Conservation (phyloP, 2,329 filamentous ascomycete genomes). For the Emergomyces pasteurianus region DNA sequence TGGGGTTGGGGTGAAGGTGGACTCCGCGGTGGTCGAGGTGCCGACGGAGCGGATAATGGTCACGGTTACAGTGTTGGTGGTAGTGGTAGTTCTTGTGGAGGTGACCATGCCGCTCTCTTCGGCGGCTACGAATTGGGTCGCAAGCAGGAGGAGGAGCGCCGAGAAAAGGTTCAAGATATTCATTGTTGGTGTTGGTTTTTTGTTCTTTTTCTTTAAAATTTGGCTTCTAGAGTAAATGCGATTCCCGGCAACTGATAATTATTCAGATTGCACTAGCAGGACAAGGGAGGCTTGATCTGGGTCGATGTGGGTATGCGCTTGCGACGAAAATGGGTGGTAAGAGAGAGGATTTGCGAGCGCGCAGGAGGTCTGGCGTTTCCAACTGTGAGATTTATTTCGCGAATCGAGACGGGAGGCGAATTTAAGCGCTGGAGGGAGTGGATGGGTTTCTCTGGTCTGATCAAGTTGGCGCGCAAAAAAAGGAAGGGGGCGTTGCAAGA, state of each 20-base stretch:
- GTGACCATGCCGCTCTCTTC: conserved; percentile 20
- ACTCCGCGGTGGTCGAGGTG: conserved; percentile 9
- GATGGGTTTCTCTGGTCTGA: neutral
- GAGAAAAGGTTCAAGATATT: conserved; percentile 24
- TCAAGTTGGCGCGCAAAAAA: neutral
- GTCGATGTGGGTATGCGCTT: neutral
- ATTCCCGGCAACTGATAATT: neutral
- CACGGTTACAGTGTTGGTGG: conserved; percentile 34
- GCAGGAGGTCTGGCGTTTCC: neutral
- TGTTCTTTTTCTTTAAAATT: no score
- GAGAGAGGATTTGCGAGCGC: neutral
- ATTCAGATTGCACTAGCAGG: neutral
- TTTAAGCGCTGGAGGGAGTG: neutral
- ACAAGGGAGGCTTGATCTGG: neutral
- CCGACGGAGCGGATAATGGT: conserved; percentile 14
- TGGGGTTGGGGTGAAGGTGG: conserved; percentile 11
- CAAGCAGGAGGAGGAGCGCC: conserved; percentile 23
- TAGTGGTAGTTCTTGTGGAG: conserved; percentile 29
- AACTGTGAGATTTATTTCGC: neutral
- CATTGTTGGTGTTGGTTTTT: conserved; percentile 15
- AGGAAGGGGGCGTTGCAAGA: neutral
- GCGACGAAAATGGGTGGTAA: neutral
- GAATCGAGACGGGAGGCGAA: neutral
- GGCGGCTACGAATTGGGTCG: conserved; percentile 20
- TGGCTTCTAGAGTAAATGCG: no score